Evolutionary conservation across 208 protist genomes (phyloP), one percentile per base, ranked within the genome.

Genomic region (Angomonas deanei): DNA sequence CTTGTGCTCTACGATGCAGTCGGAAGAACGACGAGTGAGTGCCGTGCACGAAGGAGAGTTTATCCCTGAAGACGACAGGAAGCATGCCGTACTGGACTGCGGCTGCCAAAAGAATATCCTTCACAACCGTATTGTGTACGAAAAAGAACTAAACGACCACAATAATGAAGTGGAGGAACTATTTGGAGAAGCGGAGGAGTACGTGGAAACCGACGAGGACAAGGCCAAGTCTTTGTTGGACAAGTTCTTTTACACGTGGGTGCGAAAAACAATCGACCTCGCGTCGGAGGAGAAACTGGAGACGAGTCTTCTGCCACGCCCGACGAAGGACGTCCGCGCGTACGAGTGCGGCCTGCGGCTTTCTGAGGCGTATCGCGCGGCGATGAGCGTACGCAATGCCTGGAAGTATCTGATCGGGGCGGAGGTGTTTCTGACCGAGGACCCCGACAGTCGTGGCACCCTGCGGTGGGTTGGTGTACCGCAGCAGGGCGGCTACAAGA

Each of bases 401-500:
- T 90, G 83, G 80, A 70, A 67, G 48, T 57, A 53, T 38, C 42
- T 79, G 54, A 21, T 87, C 24, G 84, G 84, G n/a, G 60, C 59
- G 15, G 49, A 67, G 33, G 84, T 91, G 34, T 46, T 48, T 39
- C 61, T 49, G 47, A 62, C 56, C 6, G 36, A 61, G 24, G 80
- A 91, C 47, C 26, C 64, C 1, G 33, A 38, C 49, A 91, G 84
- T 62, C 66, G 76, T 27, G 78, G 78, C 2, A 53, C 57, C 56
- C 70, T 84, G 66, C 73, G 72, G 23, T 84, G 78, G 78, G 66
- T 84, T 0, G 78, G 78, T 3, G 80, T 76, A 49, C 26, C 80
- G 19, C 63, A 65, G 32, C 66, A 71, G 55, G 74, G 68, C 3
- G 62, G 80, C 50, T 42, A 78, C 55, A 66, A 73, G 6, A 66